Conservation (phyloP, 352 stramenopile genomes). For the Thalassiosira exigua region DNA sequence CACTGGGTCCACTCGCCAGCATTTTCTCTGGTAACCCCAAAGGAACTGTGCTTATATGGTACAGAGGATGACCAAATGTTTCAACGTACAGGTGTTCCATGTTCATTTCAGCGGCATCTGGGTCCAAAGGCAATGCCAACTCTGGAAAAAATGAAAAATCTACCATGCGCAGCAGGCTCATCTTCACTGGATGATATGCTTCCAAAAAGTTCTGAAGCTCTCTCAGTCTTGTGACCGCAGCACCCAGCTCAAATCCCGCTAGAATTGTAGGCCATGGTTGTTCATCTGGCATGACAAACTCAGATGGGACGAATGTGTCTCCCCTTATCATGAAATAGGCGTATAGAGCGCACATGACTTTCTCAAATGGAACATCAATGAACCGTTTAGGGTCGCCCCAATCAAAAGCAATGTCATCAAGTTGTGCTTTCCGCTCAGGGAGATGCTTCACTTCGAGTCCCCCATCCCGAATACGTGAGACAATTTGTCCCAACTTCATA, state of each 20-base stretch:
- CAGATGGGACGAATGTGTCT: constrained; percentile 77
- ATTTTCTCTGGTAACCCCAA: constrained; percentile 75
- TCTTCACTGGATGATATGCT: constrained; percentile 82
- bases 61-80: constrained; percentile 62
- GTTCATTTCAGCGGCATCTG: constrained; percentile 64
- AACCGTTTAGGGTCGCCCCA: constrained; percentile 83
- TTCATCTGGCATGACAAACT: constrained; percentile 84
- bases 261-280: constrained; percentile 83
- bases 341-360: constrained; percentile 83
- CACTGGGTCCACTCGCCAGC: constrained; percentile 74
- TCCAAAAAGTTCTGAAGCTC: constrained; percentile 83
- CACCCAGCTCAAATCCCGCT: constrained; percentile 78
- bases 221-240: constrained; percentile 69
- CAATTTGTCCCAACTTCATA: constrained; percentile 80
- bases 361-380: constrained; percentile 85
- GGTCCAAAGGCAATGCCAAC: constrained; percentile 74
- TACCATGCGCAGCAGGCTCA: constrained; percentile 78
- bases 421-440: constrained; percentile 70
- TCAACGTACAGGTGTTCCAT: constrained; percentile 61
- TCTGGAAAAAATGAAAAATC: constrained; percentile 85
- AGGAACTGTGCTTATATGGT: constrained; percentile 64
- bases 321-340: constrained; percentile 83
- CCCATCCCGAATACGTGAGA: constrained; percentile 78
- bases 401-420: constrained; percentile 84
- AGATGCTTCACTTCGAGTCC: constrained; percentile 84